Conservation (phyloP, 352 stramenopile species). For the Phytophthora multivora region DNA sequence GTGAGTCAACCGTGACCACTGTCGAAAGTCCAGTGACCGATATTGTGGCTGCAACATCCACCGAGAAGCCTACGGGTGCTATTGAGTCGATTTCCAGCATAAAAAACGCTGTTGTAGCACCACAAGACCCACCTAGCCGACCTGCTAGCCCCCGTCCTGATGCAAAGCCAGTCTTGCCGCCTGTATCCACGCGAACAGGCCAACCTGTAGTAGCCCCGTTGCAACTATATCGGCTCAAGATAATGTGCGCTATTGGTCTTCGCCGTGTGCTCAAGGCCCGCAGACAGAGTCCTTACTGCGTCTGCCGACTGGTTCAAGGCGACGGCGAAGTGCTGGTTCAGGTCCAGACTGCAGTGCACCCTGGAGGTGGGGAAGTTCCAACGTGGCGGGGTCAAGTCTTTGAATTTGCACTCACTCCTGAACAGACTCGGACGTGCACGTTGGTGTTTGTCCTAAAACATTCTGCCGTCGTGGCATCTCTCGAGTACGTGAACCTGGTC, state of each 20-base stretch:
- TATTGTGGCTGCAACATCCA: not conserved
- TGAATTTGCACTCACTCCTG: slow-evolving; percentile 24
- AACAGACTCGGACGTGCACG: slow-evolving; percentile 27
- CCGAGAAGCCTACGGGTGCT: not conserved
- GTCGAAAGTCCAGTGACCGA: not conserved
- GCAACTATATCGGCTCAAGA: slow-evolving; percentile 31
- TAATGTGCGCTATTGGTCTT: slow-evolving; percentile 22
- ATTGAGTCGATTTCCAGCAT: slow-evolving; percentile 3
- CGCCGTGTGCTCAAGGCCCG: slow-evolving; percentile 23
- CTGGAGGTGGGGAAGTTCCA: slow-evolving; percentile 25
- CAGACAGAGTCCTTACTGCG: slow-evolving; percentile 30
- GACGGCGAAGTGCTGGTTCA: slow-evolving; percentile 26
- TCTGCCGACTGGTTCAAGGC: slow-evolving; percentile 28
- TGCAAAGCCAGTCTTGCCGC: slow-evolving; percentile 4
- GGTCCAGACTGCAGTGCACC: slow-evolving; percentile 30
- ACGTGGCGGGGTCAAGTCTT: slow-evolving; percentile 34
- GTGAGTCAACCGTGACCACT: not conserved
- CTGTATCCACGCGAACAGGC: slow-evolving; percentile 16
- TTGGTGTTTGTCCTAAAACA: slow-evolving; percentile 36
- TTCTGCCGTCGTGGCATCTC: slow-evolving; percentile 17
- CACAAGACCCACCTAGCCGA: not conserved
- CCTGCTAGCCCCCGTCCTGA: not conserved
- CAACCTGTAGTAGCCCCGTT: slow-evolving; percentile 5
- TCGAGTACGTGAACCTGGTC: slow-evolving; percentile 23
- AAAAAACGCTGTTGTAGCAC: not conserved